Evolutionary conservation across 2,329 filamentous ascomycete genomes (phyloP).

Genomic region (Xylaria sp.): DNA sequence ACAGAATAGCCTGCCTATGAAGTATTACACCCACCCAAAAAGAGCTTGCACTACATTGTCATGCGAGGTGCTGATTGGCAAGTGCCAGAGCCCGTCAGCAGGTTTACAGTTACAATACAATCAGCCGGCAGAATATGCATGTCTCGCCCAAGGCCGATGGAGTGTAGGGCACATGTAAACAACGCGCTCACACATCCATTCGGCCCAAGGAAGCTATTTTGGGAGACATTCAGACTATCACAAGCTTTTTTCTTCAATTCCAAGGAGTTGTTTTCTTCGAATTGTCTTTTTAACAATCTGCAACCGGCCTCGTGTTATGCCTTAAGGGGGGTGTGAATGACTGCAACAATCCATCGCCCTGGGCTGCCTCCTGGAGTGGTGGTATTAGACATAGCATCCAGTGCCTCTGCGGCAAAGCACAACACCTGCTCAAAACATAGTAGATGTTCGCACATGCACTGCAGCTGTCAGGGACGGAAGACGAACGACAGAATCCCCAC

Average conservation of each 20-base stretch:
- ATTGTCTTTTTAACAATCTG: conserved; percentile 24
- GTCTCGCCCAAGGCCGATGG: conserved; percentile 37
- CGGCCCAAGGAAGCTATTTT: conserved; percentile 27
- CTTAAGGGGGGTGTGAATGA: neutral
- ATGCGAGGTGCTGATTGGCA: conserved; percentile 19
- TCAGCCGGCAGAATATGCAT: conserved; percentile 33
- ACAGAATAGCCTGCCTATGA: conserved; percentile 25
- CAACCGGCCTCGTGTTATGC: conserved; percentile 13
- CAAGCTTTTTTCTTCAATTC: neutral
- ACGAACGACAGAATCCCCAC: neutral
- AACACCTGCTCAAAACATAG: conserved; percentile 1
- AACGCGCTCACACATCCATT: neutral
- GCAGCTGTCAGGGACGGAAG: conserved; percentile 5
- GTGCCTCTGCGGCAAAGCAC: conserved; percentile 9
- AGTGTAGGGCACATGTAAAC: conserved; percentile 23
- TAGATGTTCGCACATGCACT: conserved; percentile 1
- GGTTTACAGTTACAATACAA: conserved; percentile 21
- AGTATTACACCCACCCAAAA: conserved; percentile 8
- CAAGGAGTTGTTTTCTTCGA: conserved; percentile 5
- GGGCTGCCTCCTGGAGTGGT: conserved; percentile 1
- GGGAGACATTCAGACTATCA: conserved; percentile 17
- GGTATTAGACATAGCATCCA: neutral
- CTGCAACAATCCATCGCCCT: conserved; percentile 25
- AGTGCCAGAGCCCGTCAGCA: conserved; percentile 16
- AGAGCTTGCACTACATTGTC: neutral